These are phyloP conservation scores for Yamadazyma diddensiae DNA, from an alignment of 1,139 yeast genomes.

Conservation along the genomic window DNA sequence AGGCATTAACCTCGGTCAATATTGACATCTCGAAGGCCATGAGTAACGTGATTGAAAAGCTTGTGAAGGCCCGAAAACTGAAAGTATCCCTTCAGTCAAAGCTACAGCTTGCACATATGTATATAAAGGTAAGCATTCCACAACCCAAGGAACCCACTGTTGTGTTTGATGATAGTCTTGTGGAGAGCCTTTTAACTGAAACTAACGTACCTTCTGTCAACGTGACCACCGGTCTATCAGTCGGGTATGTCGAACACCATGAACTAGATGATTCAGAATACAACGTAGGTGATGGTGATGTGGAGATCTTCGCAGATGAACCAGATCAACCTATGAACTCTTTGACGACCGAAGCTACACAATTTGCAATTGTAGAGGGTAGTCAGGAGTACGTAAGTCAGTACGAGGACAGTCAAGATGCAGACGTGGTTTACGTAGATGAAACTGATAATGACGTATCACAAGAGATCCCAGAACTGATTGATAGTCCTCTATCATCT, in stretches of 20 bases:
- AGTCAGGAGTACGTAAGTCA: too few species aligned
- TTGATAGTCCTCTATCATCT: constrained; percentile 7
- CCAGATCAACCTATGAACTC: not conserved
- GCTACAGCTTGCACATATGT: constrained; percentile 1
- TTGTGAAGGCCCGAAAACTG: constrained; percentile 11
- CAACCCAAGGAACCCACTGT: constrained; percentile 8
- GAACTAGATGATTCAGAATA: not conserved
- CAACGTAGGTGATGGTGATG: not conserved
- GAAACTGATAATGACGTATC: not conserved
- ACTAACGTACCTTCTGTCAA: constrained; percentile 1
- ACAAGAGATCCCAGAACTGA: too few species aligned
- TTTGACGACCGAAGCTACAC: too few species aligned
- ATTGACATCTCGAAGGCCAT: constrained; percentile 11
- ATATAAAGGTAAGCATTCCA: not conserved
- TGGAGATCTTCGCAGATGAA: not conserved
- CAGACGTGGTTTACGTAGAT: not conserved
- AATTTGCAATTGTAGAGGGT: too few species aligned
- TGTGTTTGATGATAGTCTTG: constrained; percentile 10
- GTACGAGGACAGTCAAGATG: too few species aligned
- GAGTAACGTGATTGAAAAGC: constrained; percentile 14
- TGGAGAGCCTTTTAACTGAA: constrained; percentile 9
- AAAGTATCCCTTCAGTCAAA: constrained; percentile 5
- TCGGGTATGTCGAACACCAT: not conserved
- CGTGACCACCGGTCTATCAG: not conserved
- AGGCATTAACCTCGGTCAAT: constrained; percentile 13